A percentile compares a stretch with the other conserved stretches of the same genome.
Evolutionary conservation across 2,329 filamentous ascomycete species (phyloP).

Genomic region (Ophiosphaerella narmari): DNA sequence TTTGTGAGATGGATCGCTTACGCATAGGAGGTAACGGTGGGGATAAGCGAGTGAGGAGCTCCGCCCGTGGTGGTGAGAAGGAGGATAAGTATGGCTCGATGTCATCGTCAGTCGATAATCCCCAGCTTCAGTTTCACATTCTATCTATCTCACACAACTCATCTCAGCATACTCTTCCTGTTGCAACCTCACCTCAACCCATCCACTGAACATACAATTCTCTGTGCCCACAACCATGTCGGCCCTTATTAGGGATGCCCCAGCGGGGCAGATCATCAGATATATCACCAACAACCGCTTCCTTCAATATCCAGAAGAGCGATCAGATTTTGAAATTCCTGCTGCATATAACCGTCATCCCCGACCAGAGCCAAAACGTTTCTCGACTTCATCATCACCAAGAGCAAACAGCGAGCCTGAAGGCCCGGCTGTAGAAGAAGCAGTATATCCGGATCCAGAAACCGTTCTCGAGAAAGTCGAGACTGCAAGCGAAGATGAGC

Average conservation of each 20-base stretch:
- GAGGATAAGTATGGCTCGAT: slow-evolving; percentile 1
- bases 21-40: neutral
- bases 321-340: slow-evolving; percentile 59
- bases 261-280: slow-evolving; percentile 64
- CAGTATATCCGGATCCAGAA: slow-evolving; percentile 28
- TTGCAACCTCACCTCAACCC: neutral
- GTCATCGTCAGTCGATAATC: neutral
- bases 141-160: neutral
- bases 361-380: slow-evolving; percentile 11
- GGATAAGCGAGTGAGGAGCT: neutral
- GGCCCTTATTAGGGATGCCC: slow-evolving; percentile 59
- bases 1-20: slow-evolving; percentile 2
- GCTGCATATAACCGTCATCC: slow-evolving; percentile 42
- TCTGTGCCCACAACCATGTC: slow-evolving; percentile 25
- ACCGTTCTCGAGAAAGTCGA: slow-evolving; percentile 29
- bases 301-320: slow-evolving; percentile 65
- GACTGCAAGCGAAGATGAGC: slow-evolving; percentile 18
- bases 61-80: neutral
- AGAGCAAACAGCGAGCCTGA: slow-evolving; percentile 15
- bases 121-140: neutral
- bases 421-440: slow-evolving; percentile 29
- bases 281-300: slow-evolving; percentile 58
- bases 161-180: neutral
- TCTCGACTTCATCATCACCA: slow-evolving; percentile 11
- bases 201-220: neutral